Evolutionary conservation across 225 moss, liverwort and hornwort genomes (phyloP).

Genomic region (Rhytidiadelphus loreus): DNA sequence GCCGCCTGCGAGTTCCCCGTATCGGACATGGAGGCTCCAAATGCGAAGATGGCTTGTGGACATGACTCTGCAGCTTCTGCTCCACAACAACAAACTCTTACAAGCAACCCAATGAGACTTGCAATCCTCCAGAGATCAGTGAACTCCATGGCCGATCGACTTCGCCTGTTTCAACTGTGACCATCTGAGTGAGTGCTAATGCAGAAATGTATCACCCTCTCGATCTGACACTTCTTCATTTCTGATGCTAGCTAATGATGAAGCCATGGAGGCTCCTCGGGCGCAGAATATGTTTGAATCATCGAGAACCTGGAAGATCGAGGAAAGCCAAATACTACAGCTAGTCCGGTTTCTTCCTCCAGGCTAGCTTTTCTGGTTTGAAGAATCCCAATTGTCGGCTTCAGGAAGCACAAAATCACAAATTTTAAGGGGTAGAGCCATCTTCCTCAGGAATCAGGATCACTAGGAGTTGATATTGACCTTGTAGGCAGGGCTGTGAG

Average conservation of each 20-base stretch:
- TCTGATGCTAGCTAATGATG: background rate
- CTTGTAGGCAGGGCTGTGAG: too few relatives aligned
- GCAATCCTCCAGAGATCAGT: background rate
- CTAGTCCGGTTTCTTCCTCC: background rate
- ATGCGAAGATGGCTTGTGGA: constrained; percentile 27
- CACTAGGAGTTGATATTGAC: too few relatives aligned
- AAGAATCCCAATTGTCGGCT: background rate
- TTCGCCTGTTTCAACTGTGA: background rate
- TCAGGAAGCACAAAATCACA: too few relatives aligned
- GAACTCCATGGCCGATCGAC: background rate
- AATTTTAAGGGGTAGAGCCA: too few relatives aligned
- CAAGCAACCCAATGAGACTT: background rate
- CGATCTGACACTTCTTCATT: background rate
- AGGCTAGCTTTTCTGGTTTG: background rate
- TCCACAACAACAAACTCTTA: background rate
- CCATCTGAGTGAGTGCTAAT: background rate
- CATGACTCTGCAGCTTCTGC: background rate
- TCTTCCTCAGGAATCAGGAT: too few relatives aligned
- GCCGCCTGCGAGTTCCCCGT: constrained; percentile 24
- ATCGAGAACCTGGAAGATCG: background rate
- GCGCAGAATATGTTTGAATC: background rate
- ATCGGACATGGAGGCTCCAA: constrained; percentile 30
- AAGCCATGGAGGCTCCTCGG: background rate
- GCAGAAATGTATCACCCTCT: too few relatives aligned
- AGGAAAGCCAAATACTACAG: background rate